Evolutionary conservation across 257 asterid species (phyloP).

Genomic region (Solanum okadae): DNA sequence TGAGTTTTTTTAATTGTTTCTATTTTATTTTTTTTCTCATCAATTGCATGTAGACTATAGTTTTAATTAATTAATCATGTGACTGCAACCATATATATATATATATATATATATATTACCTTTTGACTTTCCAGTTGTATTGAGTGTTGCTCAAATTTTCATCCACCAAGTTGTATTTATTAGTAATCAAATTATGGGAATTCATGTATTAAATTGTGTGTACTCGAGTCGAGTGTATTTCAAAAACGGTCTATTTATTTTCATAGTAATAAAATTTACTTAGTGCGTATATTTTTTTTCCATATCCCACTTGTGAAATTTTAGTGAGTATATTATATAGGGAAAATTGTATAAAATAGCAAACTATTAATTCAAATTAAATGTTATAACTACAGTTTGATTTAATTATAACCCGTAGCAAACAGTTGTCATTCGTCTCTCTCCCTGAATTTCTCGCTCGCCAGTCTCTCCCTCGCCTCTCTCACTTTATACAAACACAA

Average conservation of each 20-base stretch:
- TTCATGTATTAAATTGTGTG: not conserved
- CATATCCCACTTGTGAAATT: too few relatives aligned
- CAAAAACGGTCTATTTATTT: not conserved
- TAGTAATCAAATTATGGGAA: not conserved
- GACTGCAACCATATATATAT: not conserved
- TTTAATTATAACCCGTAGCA: too few relatives aligned
- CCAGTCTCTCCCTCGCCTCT: too few relatives aligned
- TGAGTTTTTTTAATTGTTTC: not conserved
- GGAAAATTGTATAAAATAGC: too few relatives aligned
- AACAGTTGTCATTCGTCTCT: too few relatives aligned
- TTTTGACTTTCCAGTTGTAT: not conserved
- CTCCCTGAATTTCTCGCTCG: too few relatives aligned
- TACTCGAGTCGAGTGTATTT: not conserved
- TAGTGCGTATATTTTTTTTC: too few relatives aligned
- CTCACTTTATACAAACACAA: too few relatives aligned
- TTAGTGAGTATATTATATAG: too few relatives aligned
- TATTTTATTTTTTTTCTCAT: not conserved
- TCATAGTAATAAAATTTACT: too few relatives aligned
- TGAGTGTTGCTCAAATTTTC: not conserved
- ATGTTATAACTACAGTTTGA: too few relatives aligned
- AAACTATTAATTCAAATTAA: too few relatives aligned
- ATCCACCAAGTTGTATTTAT: not conserved
- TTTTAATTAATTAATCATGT: not conserved
- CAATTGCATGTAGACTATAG: not conserved
- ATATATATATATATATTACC: not conserved